phyloP scores from a whole-genome alignment of 768 basidiomycete genomes.

The Clavulina sp. region DNA sequence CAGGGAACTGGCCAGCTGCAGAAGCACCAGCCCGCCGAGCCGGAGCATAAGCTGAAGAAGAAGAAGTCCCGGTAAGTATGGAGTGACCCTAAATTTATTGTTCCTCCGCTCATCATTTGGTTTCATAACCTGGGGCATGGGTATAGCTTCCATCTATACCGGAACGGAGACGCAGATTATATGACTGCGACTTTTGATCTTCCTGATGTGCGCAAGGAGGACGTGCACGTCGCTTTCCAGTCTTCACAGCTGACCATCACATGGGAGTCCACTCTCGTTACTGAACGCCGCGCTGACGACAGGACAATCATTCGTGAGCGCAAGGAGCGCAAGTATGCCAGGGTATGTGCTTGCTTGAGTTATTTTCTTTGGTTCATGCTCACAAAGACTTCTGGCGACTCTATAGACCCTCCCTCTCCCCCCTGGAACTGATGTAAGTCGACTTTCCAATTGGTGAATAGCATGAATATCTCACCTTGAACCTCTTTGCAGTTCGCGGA shows the following conservation, averaged over 20 bases:
- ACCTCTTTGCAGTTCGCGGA: constrained; percentile 5
- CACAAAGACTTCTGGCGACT: no score
- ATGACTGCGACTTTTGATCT: constrained; percentile 11
- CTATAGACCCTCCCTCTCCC: constrained; percentile 8
- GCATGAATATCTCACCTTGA: not conserved
- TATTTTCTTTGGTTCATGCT: no score
- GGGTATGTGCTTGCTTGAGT: no score
- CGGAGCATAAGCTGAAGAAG: not conserved
- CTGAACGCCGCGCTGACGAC: constrained; percentile 4
- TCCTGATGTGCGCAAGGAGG: constrained; percentile 7
- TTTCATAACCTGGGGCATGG: not conserved
- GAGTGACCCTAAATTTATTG: not conserved
- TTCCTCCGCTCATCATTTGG: not conserved
- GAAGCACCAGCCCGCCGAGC: no score
- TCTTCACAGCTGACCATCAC: constrained; percentile 4
- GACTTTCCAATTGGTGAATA: not conserved
- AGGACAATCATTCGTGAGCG: constrained; percentile 8
- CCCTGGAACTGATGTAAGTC: constrained; percentile 5
- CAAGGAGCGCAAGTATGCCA: constrained; percentile 9
- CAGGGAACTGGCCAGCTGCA: no score
- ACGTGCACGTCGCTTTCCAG: constrained; percentile 7
- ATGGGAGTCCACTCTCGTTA: constrained; percentile 5
- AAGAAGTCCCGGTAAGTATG: not conserved
- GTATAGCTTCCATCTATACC: constrained; percentile 5
- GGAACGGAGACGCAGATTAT: not conserved